Evolutionary conservation across 2,329 filamentous ascomycete genomes (phyloP), one percentile per base, ranked within the genome.

Genomic region (Cyphellophora europaea): DNA sequence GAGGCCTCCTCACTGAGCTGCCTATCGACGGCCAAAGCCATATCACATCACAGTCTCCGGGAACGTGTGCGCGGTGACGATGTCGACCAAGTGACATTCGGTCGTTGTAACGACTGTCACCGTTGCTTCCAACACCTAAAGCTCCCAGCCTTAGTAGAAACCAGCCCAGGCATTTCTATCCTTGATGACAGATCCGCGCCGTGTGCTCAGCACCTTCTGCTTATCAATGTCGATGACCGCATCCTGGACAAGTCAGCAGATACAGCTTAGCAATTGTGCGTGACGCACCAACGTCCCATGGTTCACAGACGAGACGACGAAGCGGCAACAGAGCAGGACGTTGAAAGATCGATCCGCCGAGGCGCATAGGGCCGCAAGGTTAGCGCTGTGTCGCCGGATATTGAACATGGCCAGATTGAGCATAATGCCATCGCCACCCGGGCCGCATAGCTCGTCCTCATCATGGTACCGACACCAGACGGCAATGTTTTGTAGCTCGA

Each of bases 401-500:
- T 44, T 46, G 38, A 46, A 46, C 27, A 43, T 12, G 3, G 43
- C 36, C 33, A 42, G 32, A 6, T 21, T 32, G 12, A 40, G 27
- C 40, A 43, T 45, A 19, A 23, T 25, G 18, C 43, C 43, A 25
- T 45, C 43, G 11, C 30, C 39, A 8, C n/a, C n/a, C 8, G 8
- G 8, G 21, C 21, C 21, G 21, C n/a, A n/a, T 8, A 41, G 32
- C 30, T 38, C 37, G 13, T 19, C 25, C 6, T 38, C 32, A 12
- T 41, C 35, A 36, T 41, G 36, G 33, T 41, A 44, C 27, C 33
- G 35, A 31, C 41, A 44, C 41, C 41, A 44, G 18, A 41, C 30
- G 3, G 32, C 35, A 17, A 44, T 36, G 14, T 41, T 41, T 2
- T 35, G 27, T 15, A 44, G 25, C 25, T 44, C 41, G 21, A 41